Evolutionary conservation across 2,329 filamentous ascomycete genomes (phyloP).

Genomic region (Gyromitra esculenta): DNA sequence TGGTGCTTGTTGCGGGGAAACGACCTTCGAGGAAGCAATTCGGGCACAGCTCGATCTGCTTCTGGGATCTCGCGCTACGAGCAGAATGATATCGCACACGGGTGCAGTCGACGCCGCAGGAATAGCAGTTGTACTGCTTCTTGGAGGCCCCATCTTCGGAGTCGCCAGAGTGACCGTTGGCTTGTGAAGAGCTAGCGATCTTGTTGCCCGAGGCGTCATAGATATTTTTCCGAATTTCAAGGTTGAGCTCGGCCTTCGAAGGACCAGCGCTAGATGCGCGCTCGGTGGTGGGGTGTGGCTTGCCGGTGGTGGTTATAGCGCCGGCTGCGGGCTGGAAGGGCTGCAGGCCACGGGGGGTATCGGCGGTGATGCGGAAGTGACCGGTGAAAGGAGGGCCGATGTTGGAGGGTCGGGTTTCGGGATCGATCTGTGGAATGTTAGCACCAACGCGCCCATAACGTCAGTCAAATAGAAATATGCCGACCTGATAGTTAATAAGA

Average conservation of each 20-base stretch:
- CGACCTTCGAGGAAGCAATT: conserved; percentile 88
- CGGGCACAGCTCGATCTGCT: conserved; percentile 77
- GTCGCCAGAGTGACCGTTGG: conserved; percentile 70
- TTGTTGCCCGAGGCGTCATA: conserved; percentile 93
- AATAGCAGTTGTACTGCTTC: conserved; percentile 81
- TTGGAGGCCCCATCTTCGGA: conserved; percentile 60
- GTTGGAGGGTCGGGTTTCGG: conserved; percentile 91
- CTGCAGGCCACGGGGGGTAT: conserved; percentile 92
- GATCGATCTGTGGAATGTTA: conserved; percentile 76
- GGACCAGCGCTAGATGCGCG: conserved; percentile 72
- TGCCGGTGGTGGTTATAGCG: conserved; percentile 67
- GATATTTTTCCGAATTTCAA: conserved; percentile 93
- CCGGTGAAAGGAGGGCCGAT: conserved; percentile 97
- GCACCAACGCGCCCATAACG: conserved; percentile 1
- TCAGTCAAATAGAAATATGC: conserved; percentile 45
- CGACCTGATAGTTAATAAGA: conserved; percentile 97
- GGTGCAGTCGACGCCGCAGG: conserved; percentile 90
- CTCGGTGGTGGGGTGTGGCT: conserved; percentile 75
- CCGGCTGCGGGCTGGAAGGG: conserved; percentile 91
- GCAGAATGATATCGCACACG: conserved; percentile 75
- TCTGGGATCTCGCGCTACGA: conserved; percentile 66
- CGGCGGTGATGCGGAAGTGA: conserved; percentile 94
- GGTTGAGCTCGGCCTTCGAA: conserved; percentile 82
- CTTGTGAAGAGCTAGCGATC: conserved; percentile 74
- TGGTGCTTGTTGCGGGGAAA: conserved; percentile 76